Evolutionary conservation across 2,329 filamentous ascomycete genomes (phyloP), one percentile per base, ranked within the genome.

Genomic region (Ophiosphaerella narmari): DNA sequence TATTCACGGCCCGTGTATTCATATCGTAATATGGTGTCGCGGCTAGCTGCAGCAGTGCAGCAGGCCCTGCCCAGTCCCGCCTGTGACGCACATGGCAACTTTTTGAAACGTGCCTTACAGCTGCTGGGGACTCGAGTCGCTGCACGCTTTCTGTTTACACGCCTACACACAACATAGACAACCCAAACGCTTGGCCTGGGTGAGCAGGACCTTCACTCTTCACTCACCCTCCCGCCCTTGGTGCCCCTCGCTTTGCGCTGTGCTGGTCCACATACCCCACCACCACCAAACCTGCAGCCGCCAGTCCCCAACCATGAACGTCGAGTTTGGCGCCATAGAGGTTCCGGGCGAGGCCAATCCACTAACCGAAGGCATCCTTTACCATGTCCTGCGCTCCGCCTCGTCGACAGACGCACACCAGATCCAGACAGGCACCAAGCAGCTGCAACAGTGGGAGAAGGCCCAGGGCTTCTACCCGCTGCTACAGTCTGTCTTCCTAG

Each of bases 271-370:
- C 48, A 51, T 26, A 41, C 54, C 57, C 60, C 60, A 54, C 60
- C 50, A 55, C 53, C 16, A 38, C 51, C 32, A 37, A 40, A 42
- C 18, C 39, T 21, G 29, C 16, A 34, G 24, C 36, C n/a, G 29
- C 45, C 37, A 7, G 37, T 26, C 23, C 29, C 35, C 32, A 43
- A 47, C 43, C 32, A 74, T 74, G 71, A 59, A 69, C 37, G 58
- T 61, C 44, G 65, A 68, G 33, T 66, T 70, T 43, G 57, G 61
- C 31, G 60, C 60, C n/a, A 85, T 95, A 68, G 91, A 96, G 77
- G 86, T 91, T 52, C 83, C 89, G 6, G 91, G 89, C 58, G 91
- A 94, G 76, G 88, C 91, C 38, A 91, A 78, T 50, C 79, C 79
- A 7, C 73, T 82, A 21, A 80, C 75, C 7, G 77, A 79, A 47